Percentiles rank a stretch among this genome's conserved stretches.
These are phyloP conservation scores for Rutstroemia sydowiana DNA, from an alignment of 2,329 filamentous ascomycete genomes.

Conservation along the genomic window DNA sequence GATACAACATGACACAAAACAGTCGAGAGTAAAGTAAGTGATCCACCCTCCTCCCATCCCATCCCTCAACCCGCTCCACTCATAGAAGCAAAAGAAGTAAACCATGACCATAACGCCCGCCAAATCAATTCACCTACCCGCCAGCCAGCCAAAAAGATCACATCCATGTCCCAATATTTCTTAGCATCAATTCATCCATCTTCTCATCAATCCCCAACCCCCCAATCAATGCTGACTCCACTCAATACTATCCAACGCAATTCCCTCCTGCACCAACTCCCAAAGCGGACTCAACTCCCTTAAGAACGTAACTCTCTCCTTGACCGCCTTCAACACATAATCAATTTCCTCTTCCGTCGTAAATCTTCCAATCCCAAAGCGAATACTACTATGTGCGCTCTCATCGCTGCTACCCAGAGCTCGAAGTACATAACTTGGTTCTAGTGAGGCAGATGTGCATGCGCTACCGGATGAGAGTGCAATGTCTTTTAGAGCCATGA, in stretches of 20 bases:
- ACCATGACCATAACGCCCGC: too few species aligned
- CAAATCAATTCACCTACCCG: too few species aligned
- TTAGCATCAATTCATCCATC: too few species aligned
- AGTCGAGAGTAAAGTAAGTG: too few species aligned
- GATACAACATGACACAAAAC: too few species aligned
- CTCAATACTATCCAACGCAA: constrained; percentile 92
- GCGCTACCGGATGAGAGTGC: constrained; percentile 93
- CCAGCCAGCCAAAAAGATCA: too few species aligned
- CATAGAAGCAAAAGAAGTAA: too few species aligned
- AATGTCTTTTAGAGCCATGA: constrained; percentile 98
- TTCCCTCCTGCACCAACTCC: constrained; percentile 95
- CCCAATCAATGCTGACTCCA: constrained; percentile 93
- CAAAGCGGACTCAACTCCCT: constrained; percentile 92
- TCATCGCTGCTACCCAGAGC: constrained; percentile 95
- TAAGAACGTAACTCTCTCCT: constrained; percentile 83
- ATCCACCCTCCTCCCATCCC: too few species aligned
- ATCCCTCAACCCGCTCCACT: too few species aligned
- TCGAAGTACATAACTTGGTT: constrained; percentile 92
- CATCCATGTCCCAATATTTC: not conserved
- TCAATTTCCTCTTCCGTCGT: constrained; percentile 94
- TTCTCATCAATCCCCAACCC: too few species aligned
- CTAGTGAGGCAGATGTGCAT: constrained; percentile 92
- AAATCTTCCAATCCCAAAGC: constrained; percentile 95
- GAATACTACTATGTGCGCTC: constrained; percentile 94
- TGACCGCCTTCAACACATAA: constrained; percentile 91